Evolutionary conservation across 768 basidiomycete species (phyloP).

Genomic region (Paxillus rubicundulus): DNA sequence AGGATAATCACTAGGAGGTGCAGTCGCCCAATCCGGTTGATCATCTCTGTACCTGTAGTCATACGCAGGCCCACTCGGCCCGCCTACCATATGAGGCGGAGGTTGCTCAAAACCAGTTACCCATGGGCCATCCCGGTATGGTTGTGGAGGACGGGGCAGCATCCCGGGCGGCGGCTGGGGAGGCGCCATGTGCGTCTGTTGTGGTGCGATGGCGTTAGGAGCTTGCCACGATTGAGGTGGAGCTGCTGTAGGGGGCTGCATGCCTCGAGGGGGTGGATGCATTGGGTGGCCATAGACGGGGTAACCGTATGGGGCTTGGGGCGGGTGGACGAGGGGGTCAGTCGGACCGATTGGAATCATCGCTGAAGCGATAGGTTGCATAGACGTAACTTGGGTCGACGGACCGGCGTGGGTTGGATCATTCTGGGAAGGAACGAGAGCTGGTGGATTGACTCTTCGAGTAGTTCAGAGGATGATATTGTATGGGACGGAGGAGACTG

Average conservation of each 20-base stretch:
- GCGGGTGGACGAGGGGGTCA: constrained; percentile 30
- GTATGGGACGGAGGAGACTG: constrained; percentile 18
- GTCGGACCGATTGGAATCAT: constrained; percentile 28
- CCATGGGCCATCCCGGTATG: constrained; percentile 56
- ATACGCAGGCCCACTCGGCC: constrained; percentile 44
- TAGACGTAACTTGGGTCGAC: constrained; percentile 23
- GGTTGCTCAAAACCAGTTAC: constrained; percentile 51
- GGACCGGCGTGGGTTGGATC: constrained; percentile 20
- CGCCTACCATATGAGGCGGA: constrained; percentile 46
- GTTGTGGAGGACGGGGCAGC: constrained; percentile 42
- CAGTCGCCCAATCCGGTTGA: constrained; percentile 44
- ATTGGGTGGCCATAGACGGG: constrained; percentile 42
- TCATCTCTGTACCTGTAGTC: constrained; percentile 66
- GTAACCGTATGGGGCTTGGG: constrained; percentile 29
- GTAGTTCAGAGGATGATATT: background rate
- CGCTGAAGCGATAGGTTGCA: constrained; percentile 25
- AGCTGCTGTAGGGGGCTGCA: constrained; percentile 46
- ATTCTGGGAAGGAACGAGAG: constrained; percentile 16
- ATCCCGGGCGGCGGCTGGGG: constrained; percentile 45
- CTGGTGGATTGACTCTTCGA: constrained; percentile 25
- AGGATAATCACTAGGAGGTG: constrained; percentile 45
- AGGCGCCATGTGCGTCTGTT: constrained; percentile 59
- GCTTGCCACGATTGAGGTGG: constrained; percentile 67
- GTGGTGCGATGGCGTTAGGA: constrained; percentile 57
- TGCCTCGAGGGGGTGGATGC: constrained; percentile 35